phyloP scores from a whole-genome alignment of 2,329 filamentous ascomycete genomes.

The Claviceps lovelessii region DNA sequence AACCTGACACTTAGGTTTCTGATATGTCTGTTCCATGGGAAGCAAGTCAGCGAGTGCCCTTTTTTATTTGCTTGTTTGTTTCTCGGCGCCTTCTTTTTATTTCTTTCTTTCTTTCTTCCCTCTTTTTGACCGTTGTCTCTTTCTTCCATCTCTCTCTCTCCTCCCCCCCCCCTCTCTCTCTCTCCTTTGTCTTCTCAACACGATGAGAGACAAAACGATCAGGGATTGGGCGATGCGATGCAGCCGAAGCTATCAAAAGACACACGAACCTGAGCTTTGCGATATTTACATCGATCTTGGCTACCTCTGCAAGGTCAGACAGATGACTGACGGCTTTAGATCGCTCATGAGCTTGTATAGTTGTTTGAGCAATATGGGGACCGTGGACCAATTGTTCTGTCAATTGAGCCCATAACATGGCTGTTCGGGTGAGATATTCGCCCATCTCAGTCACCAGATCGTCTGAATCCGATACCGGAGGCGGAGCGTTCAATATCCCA shows the following conservation, averaged over 20 bases:
- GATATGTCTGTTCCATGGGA: conserved; percentile 18
- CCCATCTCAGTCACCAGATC: conserved; percentile 21
- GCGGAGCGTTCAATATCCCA: conserved; percentile 9
- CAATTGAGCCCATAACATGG: conserved; percentile 19
- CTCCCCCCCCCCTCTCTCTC: neutral
- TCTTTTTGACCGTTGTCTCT: neutral
- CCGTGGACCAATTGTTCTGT: conserved; percentile 21
- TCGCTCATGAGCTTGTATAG: conserved; percentile 15
- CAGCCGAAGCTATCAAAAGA: neutral
- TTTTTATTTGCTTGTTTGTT: neutral
- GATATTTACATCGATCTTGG: conserved; percentile 19
- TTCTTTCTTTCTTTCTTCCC: neutral
- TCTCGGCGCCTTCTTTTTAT: neutral
- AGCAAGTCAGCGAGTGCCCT: neutral
- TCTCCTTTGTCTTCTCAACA: neutral
- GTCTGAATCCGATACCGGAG: conserved; percentile 8
- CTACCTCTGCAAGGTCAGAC: conserved; percentile 16
- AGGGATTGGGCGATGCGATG: neutral
- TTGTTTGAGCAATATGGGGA: conserved; percentile 18
- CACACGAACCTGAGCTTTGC: conserved; percentile 19
- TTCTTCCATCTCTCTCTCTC: neutral
- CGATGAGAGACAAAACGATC: neutral
- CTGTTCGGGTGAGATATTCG: conserved; percentile 22
- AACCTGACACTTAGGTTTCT: conserved; percentile 20
- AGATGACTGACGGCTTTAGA: conserved; percentile 12